Conservation (phyloP, 1,139 yeast genomes). For the Lipomyces yarrowii region DNA sequence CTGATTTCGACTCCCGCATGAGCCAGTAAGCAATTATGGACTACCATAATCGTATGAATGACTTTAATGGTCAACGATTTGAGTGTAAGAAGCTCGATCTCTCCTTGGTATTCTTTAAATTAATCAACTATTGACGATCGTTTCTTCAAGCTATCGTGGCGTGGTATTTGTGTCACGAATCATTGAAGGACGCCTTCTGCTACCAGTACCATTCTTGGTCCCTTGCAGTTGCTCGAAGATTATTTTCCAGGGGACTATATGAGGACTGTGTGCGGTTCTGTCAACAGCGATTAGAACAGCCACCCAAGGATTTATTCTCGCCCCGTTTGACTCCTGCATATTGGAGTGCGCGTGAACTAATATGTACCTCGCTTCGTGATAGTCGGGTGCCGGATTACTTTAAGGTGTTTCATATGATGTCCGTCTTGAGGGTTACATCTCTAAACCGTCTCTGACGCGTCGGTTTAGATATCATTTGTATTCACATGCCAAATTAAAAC, state of each 20-base stretch:
- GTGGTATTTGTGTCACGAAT: conserved; percentile 2
- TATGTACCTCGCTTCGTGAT: conserved; percentile 10
- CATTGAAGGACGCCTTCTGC: conserved; percentile 5
- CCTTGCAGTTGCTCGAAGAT: conserved; percentile 4
- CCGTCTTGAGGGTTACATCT: not conserved
- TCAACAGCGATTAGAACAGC: conserved; percentile 15
- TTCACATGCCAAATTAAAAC: conserved; percentile 3
- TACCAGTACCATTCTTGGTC: conserved; percentile 10
- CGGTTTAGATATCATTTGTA: conserved; percentile 10
- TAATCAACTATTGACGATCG: not conserved
- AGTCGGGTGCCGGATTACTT: conserved; percentile 20
- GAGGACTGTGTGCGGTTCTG: conserved; percentile 15
- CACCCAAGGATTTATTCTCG: conserved; percentile 8
- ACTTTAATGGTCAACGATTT: not conserved
- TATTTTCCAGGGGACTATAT: not conserved
- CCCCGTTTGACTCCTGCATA: conserved; percentile 18
- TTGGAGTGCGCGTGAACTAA: not conserved
- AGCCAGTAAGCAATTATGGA: conserved; percentile 6
- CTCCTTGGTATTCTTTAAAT: not conserved
- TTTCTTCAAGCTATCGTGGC: not conserved
- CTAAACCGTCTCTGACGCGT: not conserved
- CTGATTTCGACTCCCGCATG: not conserved
- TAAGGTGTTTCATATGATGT: conserved; percentile 18
- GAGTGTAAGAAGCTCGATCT: not conserved
- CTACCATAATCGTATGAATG: conserved; percentile 9